phyloP scores from a whole-genome alignment of 2,329 filamentous ascomycete species.

The Fusarium sp. region DNA sequence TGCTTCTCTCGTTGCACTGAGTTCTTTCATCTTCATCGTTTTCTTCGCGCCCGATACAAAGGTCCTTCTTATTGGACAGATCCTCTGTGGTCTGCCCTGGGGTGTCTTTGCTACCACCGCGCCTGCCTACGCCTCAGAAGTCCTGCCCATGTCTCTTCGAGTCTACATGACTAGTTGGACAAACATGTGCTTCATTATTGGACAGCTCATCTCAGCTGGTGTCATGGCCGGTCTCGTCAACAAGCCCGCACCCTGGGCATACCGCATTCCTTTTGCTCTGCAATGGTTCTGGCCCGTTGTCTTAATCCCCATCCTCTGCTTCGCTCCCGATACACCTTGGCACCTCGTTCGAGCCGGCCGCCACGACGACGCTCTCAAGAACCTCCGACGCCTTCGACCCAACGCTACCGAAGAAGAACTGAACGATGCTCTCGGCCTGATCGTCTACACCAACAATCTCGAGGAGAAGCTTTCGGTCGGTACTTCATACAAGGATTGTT shows the following conservation, averaged over 20 bases:
- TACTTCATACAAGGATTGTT: conserved; percentile 57
- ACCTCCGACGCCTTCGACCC: conserved; percentile 48
- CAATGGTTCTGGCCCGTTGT: conserved; percentile 62
- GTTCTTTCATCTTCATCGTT: conserved; percentile 58
- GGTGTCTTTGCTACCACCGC: conserved; percentile 58
- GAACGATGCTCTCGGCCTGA: conserved; percentile 53
- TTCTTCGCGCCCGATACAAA: conserved; percentile 57
- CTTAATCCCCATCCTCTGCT: conserved; percentile 52
- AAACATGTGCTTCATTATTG: conserved; percentile 61
- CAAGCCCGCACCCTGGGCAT: conserved; percentile 55
- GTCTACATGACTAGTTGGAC: conserved; percentile 59
- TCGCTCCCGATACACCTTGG: conserved; percentile 61
- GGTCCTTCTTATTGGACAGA: conserved; percentile 55
- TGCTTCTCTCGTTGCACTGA: conserved; percentile 52
- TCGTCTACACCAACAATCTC: conserved; percentile 56
- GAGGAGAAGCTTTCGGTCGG: conserved; percentile 52
- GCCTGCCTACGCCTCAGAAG: conserved; percentile 60
- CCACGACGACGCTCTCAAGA: conserved; percentile 50
- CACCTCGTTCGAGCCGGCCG: conserved; percentile 54
- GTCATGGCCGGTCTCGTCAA: conserved; percentile 43
- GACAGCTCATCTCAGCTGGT: conserved; percentile 57
- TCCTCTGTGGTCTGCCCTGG: conserved; percentile 60
- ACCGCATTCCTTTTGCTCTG: conserved; percentile 59
- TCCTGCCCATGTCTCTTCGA: conserved; percentile 53
- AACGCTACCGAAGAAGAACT: conserved; percentile 46